A percentile compares a stretch with the other conserved stretches of the same genome.
Conservation (phyloP, 2,329 filamentous ascomycete genomes). For the Penicillium sumatraense region DNA sequence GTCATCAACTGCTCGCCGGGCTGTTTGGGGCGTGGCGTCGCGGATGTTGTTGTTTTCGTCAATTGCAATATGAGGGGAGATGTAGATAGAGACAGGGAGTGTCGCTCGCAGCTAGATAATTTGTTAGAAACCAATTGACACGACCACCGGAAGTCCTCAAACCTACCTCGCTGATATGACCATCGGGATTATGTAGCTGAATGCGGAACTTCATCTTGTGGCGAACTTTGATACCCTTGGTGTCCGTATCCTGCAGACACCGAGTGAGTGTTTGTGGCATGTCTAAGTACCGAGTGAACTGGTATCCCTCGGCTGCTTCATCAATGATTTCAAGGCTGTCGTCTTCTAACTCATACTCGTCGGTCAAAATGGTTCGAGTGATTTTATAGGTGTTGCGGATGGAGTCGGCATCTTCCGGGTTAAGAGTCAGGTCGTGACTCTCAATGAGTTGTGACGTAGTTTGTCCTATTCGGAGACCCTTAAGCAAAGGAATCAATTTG, state of each 20-base stretch:
- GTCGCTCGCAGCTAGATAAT: constrained; percentile 75
- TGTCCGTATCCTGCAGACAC: constrained; percentile 88
- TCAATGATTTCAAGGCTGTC: constrained; percentile 62
- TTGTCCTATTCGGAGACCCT: constrained; percentile 83
- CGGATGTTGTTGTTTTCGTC: constrained; percentile 84
- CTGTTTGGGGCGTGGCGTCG: constrained; percentile 59
- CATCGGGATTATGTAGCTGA: constrained; percentile 91
- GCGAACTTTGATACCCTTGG: constrained; percentile 84
- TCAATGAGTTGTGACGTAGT: constrained; percentile 83
- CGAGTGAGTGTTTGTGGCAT: constrained; percentile 80
- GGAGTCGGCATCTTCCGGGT: constrained; percentile 51
- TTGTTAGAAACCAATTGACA: constrained; percentile 12
- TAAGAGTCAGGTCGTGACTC: constrained; percentile 67
- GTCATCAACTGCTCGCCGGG: constrained; percentile 56
- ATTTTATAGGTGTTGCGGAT: constrained; percentile 59
- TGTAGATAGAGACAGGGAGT: constrained; percentile 89
- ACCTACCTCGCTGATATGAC: constrained; percentile 83
- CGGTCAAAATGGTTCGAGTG: constrained; percentile 67
- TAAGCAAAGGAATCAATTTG: constrained; percentile 83
- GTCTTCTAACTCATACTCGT: constrained; percentile 72
- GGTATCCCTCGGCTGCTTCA: constrained; percentile 64
- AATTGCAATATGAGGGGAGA: constrained; percentile 88
- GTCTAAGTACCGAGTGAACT: constrained; percentile 63
- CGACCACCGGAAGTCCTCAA: not conserved
- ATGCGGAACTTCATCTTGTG: constrained; percentile 93